phyloP scores from a whole-genome alignment of 2,329 filamentous ascomycete genomes.

The Emergomyces pasteurianus region DNA sequence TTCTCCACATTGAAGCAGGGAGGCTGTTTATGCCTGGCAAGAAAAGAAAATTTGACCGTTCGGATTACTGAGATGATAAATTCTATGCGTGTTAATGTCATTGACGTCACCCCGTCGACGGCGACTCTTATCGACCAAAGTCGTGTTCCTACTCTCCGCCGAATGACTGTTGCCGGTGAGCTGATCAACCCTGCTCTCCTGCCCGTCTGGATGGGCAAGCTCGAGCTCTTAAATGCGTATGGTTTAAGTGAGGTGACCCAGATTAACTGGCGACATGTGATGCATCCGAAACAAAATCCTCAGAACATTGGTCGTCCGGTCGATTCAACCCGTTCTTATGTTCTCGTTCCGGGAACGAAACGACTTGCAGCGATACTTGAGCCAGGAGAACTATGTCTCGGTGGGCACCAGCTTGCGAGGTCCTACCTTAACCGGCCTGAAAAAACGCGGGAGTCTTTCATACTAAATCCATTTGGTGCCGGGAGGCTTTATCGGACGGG shows the following conservation, averaged over 20 bases:
- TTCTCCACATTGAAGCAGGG: constrained; percentile 9
- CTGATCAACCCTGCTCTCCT: not conserved
- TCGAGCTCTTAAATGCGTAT: constrained; percentile 4
- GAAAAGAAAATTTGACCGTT: constrained; percentile 16
- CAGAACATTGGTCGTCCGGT: constrained; percentile 7
- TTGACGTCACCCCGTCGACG: not conserved
- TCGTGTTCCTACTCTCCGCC: not conserved
- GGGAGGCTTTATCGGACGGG: constrained; percentile 10
- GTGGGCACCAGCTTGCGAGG: constrained; percentile 25
- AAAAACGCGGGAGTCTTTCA: constrained; percentile 10
- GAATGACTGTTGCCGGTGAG: not conserved
- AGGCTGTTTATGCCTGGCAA: constrained; percentile 23
- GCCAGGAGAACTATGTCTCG: constrained; percentile 19
- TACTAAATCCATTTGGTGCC: constrained; percentile 9
- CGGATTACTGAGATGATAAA: not conserved
- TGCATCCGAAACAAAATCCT: not conserved
- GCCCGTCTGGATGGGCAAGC: not conserved
- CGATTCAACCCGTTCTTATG: constrained; percentile 12
- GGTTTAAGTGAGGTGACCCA: constrained; percentile 5
- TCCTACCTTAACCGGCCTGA: constrained; percentile 21
- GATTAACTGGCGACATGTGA: not conserved
- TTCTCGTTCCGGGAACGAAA: constrained; percentile 18
- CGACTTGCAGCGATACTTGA: constrained; percentile 18
- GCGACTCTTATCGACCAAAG: not conserved
- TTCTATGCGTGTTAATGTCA: not conserved